phyloP scores from a whole-genome alignment of 2,329 filamentous ascomycete genomes.

The Alternaria sp. region DNA sequence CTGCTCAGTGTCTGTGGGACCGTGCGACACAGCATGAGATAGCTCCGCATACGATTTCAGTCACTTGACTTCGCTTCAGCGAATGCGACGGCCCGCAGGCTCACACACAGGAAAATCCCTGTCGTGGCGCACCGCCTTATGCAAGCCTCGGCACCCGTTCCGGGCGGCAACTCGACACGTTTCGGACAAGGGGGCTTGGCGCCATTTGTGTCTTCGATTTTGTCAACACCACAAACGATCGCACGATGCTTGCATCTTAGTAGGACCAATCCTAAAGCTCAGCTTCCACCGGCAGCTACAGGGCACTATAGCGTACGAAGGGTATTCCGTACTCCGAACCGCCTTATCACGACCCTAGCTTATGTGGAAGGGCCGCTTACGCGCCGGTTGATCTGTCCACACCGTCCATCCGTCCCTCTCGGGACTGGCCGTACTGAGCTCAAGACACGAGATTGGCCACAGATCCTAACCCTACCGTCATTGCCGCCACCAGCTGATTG shows the following conservation, averaged over 20 bases:
- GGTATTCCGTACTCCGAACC: constrained; percentile 23
- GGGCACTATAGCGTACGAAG: constrained; percentile 1
- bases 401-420: constrained; percentile 37
- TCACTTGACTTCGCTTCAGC: constrained; percentile 68
- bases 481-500: constrained; percentile 23
- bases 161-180: constrained; percentile 50
- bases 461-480: constrained; percentile 31
- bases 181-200: constrained; percentile 43
- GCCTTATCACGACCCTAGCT: constrained; percentile 40
- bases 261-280: constrained; percentile 14
- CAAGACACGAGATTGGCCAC: constrained; percentile 38
- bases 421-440: constrained; percentile 47
- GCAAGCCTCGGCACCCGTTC: constrained; percentile 48
- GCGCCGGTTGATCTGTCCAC: constrained; percentile 50
- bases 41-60: constrained; percentile 64
- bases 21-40: constrained; percentile 45
- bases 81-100: constrained; percentile 51
- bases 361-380: constrained; percentile 42
- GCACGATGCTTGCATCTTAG: constrained; percentile 26
- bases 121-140: constrained; percentile 44
- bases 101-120: constrained; percentile 46
- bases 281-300: constrained; percentile 9
- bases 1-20: constrained; percentile 28
- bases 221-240: constrained; percentile 23
- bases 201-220: constrained; percentile 19